Evolutionary conservation across 73 alveolate species (phyloP).

Genomic region (Effrenium voratum): DNA sequence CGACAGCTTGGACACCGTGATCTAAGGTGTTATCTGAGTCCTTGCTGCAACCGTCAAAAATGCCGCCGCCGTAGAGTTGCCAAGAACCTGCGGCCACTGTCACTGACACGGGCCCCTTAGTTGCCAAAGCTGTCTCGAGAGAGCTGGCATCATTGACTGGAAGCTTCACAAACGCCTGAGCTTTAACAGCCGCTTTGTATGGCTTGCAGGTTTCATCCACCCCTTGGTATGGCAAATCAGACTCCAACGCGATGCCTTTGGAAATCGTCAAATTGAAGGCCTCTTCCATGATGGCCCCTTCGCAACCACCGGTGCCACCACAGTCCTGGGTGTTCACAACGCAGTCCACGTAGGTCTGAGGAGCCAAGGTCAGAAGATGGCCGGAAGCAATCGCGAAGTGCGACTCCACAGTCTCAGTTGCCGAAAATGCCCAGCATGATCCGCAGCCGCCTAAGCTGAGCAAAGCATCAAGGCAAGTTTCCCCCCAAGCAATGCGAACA

Average conservation of each 20-base stretch:
- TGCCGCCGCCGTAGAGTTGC: slow-evolving; percentile 90
- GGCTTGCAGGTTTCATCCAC: slow-evolving; percentile 16
- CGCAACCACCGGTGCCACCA: slow-evolving; percentile 91
- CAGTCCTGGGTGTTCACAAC: slow-evolving; percentile 63
- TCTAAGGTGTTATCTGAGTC: slow-evolving; percentile 40
- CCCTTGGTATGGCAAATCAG: slow-evolving; percentile 70
- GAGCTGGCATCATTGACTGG: slow-evolving; percentile 64
- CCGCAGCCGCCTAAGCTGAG: slow-evolving; percentile 59
- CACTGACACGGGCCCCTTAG: slow-evolving; percentile 68
- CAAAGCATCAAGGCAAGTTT: too few relatives aligned
- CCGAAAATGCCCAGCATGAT: slow-evolving; percentile 81
- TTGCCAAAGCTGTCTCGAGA: slow-evolving; percentile 59
- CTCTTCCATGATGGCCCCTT: slow-evolving; percentile 82
- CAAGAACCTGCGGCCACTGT: slow-evolving; percentile 81
- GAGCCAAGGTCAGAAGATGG: slow-evolving; percentile 59
- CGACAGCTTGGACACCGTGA: slow-evolving; percentile 87
- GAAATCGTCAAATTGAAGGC: slow-evolving; percentile 85
- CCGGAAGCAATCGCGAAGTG: slow-evolving; percentile 81
- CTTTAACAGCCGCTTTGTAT: slow-evolving; percentile 66
- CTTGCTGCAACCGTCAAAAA: slow-evolving; percentile 66
- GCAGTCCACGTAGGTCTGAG: slow-evolving; percentile 83
- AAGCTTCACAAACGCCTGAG: slow-evolving; percentile 39
- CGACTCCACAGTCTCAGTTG: slow-evolving; percentile 86
- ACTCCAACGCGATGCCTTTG: slow-evolving; percentile 71
- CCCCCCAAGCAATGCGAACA: too few relatives aligned